Conservation (phyloP, 1,284 basidiomycete species). For the Microbotryomycetes sp. region DNA sequence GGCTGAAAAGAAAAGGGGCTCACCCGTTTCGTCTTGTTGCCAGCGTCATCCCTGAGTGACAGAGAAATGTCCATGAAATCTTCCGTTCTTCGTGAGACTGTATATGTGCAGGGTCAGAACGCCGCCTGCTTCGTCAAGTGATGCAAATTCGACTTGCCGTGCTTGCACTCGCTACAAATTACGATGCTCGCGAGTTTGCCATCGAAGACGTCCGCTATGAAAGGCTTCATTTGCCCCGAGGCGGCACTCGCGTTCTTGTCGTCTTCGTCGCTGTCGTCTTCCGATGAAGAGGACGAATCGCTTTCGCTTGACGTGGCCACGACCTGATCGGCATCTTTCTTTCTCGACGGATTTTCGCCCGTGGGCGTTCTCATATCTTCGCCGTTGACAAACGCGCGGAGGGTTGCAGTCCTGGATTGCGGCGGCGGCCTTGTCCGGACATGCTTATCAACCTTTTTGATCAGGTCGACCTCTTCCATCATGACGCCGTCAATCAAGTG, state of each 20-base stretch:
- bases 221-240: constrained; percentile 51
- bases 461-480: constrained; percentile 87
- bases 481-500: constrained; percentile 86
- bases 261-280: constrained; percentile 1
- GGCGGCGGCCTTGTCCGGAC: no score
- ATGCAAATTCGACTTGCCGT: constrained; percentile 40
- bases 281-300: constrained; percentile 2
- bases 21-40: constrained; percentile 53
- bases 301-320: background rate
- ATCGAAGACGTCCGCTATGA: constrained; percentile 82
- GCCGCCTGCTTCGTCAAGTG: background rate
- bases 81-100: constrained; percentile 78
- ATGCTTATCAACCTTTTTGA: constrained; percentile 58
- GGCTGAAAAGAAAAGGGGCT: background rate
- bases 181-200: constrained; percentile 80
- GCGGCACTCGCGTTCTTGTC: background rate
- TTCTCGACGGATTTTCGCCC: background rate
- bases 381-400: no score
- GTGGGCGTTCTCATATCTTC: background rate
- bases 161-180: constrained; percentile 86
- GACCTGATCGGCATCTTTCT: background rate
- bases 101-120: background rate
- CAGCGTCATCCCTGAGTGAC: constrained; percentile 72
- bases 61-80: constrained; percentile 89
- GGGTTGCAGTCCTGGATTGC: no score